phyloP scores from a whole-genome alignment of 495 filamentous ascomycete genomes.

The Xylaria sp. region DNA sequence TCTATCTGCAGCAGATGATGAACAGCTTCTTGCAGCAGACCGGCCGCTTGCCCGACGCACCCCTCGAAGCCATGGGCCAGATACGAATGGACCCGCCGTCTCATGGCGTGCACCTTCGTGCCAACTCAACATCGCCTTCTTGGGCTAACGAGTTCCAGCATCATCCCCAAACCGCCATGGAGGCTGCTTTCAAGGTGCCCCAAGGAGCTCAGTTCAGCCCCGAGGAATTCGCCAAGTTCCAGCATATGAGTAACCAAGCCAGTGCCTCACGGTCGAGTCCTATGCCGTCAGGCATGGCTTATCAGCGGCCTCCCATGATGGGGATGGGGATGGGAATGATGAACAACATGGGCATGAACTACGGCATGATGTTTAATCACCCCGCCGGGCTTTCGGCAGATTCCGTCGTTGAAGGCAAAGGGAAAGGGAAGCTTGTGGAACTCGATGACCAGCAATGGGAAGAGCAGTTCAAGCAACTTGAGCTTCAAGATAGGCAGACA shows the following conservation, averaged over 20 bases:
- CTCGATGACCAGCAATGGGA: conserved; percentile 95
- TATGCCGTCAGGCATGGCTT: conserved; percentile 41
- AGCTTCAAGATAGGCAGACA: conserved; percentile 67
- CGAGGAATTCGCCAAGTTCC: conserved; percentile 86
- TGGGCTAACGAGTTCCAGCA: conserved; percentile 61
- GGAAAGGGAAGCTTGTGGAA: conserved; percentile 94
- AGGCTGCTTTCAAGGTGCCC: conserved; percentile 72
- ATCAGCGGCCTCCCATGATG: conserved; percentile 46
- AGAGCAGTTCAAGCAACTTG: conserved; percentile 90
- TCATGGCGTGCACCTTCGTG: conserved; percentile 54
- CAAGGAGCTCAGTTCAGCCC: conserved; percentile 72
- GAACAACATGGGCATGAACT: conserved; percentile 51
- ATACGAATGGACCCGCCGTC: conserved; percentile 48
- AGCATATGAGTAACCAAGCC: conserved; percentile 66
- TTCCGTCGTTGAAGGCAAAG: conserved; percentile 53
- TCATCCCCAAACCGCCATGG: conserved; percentile 77
- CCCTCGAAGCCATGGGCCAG: conserved; percentile 49
- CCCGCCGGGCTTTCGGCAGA: conserved; percentile 57
- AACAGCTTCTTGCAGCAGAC: conserved; percentile 87
- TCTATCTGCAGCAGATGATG: conserved; percentile 72
- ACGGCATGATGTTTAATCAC: conserved; percentile 55
- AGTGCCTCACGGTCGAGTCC: conserved; percentile 59
- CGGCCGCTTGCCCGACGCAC: conserved; percentile 50
- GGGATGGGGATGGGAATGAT: conserved; percentile 59
- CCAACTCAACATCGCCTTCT: conserved; percentile 67